Conservation (phyloP, 1,284 basidiomycete species). For the Neonothopanus nambi region DNA sequence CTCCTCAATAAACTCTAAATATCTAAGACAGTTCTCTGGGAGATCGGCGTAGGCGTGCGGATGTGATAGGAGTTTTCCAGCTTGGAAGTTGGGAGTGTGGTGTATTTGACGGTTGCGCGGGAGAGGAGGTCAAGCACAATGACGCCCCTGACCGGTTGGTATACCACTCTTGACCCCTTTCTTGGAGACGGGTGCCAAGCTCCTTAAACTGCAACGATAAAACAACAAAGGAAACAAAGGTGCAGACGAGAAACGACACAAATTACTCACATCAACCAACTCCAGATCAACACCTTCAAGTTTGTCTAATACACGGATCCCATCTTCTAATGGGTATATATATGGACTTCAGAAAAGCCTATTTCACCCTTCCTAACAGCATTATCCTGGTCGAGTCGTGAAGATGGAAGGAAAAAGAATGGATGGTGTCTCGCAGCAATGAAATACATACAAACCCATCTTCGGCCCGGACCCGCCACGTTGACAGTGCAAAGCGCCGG, state of each 20-base stretch:
- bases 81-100: slow-evolving; percentile 91
- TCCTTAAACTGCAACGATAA: slow-evolving; percentile 53
- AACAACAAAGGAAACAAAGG: not conserved
- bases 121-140: slow-evolving; percentile 87
- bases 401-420: too few species aligned
- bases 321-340: too few species aligned
- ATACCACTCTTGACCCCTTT: slow-evolving; percentile 88
- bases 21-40: slow-evolving; percentile 85
- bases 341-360: too few species aligned
- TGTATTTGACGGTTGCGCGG: slow-evolving; percentile 87
- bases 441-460: too few species aligned
- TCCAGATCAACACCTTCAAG: too few species aligned
- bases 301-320: too few species aligned
- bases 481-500: too few species aligned
- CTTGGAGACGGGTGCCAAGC: slow-evolving; percentile 86
- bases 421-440: too few species aligned
- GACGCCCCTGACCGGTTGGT: slow-evolving; percentile 89
- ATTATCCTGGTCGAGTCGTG: too few species aligned
- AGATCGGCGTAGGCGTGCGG: slow-evolving; percentile 73
- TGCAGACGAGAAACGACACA: not conserved
- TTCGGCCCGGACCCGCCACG: too few species aligned
- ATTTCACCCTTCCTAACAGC: too few species aligned
- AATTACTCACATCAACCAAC: too few species aligned
- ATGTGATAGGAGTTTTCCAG: slow-evolving; percentile 85
- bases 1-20: slow-evolving; percentile 87